These are phyloP conservation scores for Ilyonectria destructans DNA, from an alignment of 2,329 filamentous ascomycete genomes.

Conservation along the genomic window DNA sequence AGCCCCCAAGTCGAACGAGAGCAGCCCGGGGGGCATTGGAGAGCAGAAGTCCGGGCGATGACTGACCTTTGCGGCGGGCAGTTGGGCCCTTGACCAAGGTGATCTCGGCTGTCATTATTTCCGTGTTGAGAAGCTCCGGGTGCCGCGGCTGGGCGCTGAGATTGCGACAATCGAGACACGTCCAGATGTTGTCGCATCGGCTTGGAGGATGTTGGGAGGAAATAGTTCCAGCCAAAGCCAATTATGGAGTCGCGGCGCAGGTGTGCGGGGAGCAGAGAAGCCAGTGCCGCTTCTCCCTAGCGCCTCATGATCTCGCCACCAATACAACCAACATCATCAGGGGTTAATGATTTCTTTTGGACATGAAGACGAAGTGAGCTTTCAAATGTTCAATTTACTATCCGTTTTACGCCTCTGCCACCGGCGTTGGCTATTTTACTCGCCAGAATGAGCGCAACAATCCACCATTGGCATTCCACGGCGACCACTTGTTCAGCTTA, in stretches of 20 bases:
- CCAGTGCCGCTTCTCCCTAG: not conserved
- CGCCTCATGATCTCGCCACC: not conserved
- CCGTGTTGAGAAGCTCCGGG: conserved; percentile 11
- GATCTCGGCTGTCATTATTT: conserved; percentile 32
- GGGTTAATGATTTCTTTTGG: not conserved
- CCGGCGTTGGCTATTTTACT: conserved; percentile 65
- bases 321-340: not conserved
- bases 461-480: no score
- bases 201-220: not conserved
- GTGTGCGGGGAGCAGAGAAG: not conserved
- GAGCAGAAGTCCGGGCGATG: not conserved
- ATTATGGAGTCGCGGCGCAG: not conserved
- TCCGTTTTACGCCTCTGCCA: no score
- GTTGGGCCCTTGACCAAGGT: conserved; percentile 31
- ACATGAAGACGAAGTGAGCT: no score
- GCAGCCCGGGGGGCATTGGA: not conserved
- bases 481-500: no score
- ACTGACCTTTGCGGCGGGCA: conserved; percentile 42
- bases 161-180: not conserved
- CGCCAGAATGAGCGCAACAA: no score
- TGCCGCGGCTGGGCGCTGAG: not conserved
- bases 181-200: not conserved
- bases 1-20: not conserved
- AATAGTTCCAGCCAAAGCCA: not conserved
- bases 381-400: no score